Conservation (phyloP, 176 grass and related monocot species). For the Sorghum bicolor region Sorghum_bicolor_NCBIv3 NC_012871.2:68011001-68011500, state of each 20-base stretch:
- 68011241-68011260: not conserved
- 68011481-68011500: not conserved
- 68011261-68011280: not conserved
- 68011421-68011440: not conserved
- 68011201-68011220: no score
- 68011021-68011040: constrained; percentile 64
- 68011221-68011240: not conserved
- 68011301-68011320: constrained; percentile 1
- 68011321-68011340: not conserved
- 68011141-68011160: not conserved
- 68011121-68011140: constrained; percentile 19
- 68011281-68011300: not conserved
- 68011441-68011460: not conserved
- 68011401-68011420: not conserved
- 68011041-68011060: constrained; percentile 65
- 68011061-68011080: constrained; percentile 7
- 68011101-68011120: not conserved
- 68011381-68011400: not conserved
- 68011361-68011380: not conserved
- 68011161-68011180: not conserved
- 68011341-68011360: not conserved
- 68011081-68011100: constrained; percentile 15
- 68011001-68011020: constrained; percentile 92
- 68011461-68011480: not conserved
- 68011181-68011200: constrained; percentile 2